Conservation (phyloP, 2,329 filamentous ascomycete genomes). For the Xylariaceae sp. region DNA sequence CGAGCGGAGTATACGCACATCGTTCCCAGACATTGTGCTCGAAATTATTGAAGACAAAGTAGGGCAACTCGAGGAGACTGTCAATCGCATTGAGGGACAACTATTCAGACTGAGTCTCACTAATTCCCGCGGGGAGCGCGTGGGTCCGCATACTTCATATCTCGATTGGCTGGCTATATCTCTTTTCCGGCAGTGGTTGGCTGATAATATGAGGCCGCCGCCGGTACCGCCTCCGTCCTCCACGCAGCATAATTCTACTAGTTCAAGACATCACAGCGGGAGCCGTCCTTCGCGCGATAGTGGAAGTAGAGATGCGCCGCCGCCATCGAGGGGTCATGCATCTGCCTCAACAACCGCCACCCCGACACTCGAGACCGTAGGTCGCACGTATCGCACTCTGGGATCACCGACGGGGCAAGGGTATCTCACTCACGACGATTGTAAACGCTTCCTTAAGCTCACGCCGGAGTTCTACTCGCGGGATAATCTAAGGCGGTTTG, state of each 20-base stretch:
- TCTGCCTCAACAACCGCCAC: conserved; percentile 33
- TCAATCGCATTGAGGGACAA: conserved; percentile 71
- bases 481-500: conserved; percentile 80
- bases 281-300: conserved; percentile 17
- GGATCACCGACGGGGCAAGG: conserved; percentile 55
- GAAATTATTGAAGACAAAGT: conserved; percentile 94
- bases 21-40: conserved; percentile 69
- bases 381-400: conserved; percentile 71
- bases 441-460: conserved; percentile 83
- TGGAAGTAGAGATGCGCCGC: conserved; percentile 3
- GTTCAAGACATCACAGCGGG: conserved; percentile 12
- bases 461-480: conserved; percentile 76
- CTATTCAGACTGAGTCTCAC: conserved; percentile 77
- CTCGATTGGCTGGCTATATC: conserved; percentile 85
- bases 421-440: conserved; percentile 79
- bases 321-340: conserved; percentile 9
- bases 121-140: conserved; percentile 73
- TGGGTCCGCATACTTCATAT: conserved; percentile 72
- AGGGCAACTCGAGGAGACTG: conserved; percentile 79
- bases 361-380: conserved; percentile 53
- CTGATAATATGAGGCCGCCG: conserved; percentile 77
- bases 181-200: conserved; percentile 87
- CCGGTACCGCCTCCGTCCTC: conserved; percentile 40
- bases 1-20: conserved; percentile 66
- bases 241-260: conserved; percentile 8